Base-by-base conservation (phyloP, 352 stramenopile species). In the Pythium sp. region DNA sequence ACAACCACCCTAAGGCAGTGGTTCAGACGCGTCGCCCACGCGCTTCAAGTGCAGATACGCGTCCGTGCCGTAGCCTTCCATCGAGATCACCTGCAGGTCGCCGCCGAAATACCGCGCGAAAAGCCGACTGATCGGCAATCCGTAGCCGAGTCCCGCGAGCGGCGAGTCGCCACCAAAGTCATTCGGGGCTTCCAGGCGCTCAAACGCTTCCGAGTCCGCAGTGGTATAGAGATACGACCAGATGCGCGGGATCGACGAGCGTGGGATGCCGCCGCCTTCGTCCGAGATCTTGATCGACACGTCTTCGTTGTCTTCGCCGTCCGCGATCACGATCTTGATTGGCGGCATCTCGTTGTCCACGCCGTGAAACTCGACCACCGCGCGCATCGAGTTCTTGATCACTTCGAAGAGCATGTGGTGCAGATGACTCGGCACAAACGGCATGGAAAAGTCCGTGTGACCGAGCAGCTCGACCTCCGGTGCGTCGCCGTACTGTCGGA, bases 151-250 rank as follows among this genome's bases (percentile, higher is more conserved):
- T 14, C 97, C 97, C 46, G 96, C 97, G 28, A 99, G 83, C 2
- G 96, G 96, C 15, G 86, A 93, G 58, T 97, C 90, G 32, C 85
- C 84, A 32, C 88, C 87, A 59, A 94, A 96, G 72, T 96, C 89
- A 69, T 94, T 89, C 51, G 86, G 83, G 5, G 88, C 90, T 46
- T 95, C 91, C 24, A 98, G 73, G 2, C 91, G 87, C 69, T 94
- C 96, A 67, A 96, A 98, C 24, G 86, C 93, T 60, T 96, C 76
- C n/a, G 95, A 94, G 77, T 99, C 95, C 8, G 97, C 98, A 0
- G 98, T 99, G 38, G 98, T 99, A 81, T 99, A 99, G 11, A 99
- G 81, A 82, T 99, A 99, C 61, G 90, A 98, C 97, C 98, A 99
- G 72, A 99, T 99, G 51, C 97, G 93, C 41, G 96, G 97, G 72